phyloP scores from a whole-genome alignment of 495 filamentous ascomycete species.

The Aspergillus taichungensis region DNA sequence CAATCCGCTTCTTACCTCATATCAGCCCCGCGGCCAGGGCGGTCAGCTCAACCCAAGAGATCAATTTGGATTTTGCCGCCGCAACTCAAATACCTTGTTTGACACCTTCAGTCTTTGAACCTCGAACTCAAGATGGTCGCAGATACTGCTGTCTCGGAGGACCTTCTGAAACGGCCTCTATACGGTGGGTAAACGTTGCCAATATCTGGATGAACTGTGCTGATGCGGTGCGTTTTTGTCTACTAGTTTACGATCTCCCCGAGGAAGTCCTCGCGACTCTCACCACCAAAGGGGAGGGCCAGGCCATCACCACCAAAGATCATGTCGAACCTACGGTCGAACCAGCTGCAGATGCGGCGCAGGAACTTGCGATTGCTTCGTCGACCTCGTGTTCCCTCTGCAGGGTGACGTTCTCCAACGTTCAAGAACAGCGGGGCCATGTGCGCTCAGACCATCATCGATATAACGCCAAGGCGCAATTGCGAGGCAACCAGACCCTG shows the following conservation, averaged over 20 bases:
- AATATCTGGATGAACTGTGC: conserved; percentile 4
- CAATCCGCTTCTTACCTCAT: background rate
- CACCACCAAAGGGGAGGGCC: conserved; percentile 41
- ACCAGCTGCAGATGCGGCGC: conserved; percentile 19
- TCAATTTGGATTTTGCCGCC: background rate
- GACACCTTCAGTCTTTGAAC: background rate
- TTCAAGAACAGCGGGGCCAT: conserved; percentile 79
- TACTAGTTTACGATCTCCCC: conserved; percentile 77
- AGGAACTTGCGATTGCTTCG: conserved; percentile 42
- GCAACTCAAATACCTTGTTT: background rate
- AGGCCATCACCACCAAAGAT: conserved; percentile 20
- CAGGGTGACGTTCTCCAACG: conserved; percentile 53
- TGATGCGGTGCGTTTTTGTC: background rate
- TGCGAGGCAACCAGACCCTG: conserved; percentile 58
- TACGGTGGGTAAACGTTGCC: conserved; percentile 42
- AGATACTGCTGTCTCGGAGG: conserved; percentile 23
- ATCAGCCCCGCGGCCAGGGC: background rate
- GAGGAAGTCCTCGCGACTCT: conserved; percentile 65
- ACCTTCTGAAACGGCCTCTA: conserved; percentile 52
- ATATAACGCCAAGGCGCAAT: conserved; percentile 88
- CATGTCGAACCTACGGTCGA: conserved; percentile 10
- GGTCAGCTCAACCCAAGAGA: background rate
- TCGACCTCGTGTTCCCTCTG: conserved; percentile 80
- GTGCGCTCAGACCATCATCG: conserved; percentile 85
- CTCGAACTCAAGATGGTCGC: conserved; percentile 8